phyloP scores from a whole-genome alignment of 129 eudicot genomes.

The Glebionis coronaria region DNA sequence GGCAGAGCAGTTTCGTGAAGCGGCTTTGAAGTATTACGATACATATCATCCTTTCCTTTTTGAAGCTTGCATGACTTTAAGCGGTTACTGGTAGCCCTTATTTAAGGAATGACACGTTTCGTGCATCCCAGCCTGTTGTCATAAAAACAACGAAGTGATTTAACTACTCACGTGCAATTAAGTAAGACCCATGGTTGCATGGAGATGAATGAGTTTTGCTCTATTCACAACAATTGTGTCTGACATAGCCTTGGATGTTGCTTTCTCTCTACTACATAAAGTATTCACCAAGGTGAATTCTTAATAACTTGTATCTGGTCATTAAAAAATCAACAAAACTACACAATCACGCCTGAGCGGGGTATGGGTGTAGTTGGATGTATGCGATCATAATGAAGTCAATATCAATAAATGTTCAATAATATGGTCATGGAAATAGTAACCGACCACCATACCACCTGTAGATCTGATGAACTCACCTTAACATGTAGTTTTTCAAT shows the following conservation, averaged over 20 bases:
- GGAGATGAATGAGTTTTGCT: constrained; percentile 83
- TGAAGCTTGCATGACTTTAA: no score
- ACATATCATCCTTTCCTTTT: no score
- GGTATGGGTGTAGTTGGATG: no score
- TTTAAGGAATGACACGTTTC: no score
- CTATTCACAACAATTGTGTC: constrained; percentile 79
- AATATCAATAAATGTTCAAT: not conserved
- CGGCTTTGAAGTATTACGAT: no score
- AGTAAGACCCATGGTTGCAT: constrained; percentile 63
- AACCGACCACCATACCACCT: not conserved
- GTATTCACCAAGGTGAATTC: not conserved
- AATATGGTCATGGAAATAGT: not conserved
- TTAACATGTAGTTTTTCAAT: constrained; percentile 67
- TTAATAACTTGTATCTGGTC: not conserved
- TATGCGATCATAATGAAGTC: not conserved
- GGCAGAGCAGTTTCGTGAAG: no score
- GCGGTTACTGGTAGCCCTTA: no score
- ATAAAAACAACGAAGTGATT: no score
- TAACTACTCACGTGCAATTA: no score
- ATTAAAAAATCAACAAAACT: no score
- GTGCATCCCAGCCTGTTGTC: no score
- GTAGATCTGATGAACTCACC: constrained; percentile 34
- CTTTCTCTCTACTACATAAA: constrained; percentile 72
- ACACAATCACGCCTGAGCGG: no score
- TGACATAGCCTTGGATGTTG: constrained; percentile 77